Base-by-base conservation (phyloP, 345 rosid genomes). In the Eucalyptus dawsonii region DNA sequence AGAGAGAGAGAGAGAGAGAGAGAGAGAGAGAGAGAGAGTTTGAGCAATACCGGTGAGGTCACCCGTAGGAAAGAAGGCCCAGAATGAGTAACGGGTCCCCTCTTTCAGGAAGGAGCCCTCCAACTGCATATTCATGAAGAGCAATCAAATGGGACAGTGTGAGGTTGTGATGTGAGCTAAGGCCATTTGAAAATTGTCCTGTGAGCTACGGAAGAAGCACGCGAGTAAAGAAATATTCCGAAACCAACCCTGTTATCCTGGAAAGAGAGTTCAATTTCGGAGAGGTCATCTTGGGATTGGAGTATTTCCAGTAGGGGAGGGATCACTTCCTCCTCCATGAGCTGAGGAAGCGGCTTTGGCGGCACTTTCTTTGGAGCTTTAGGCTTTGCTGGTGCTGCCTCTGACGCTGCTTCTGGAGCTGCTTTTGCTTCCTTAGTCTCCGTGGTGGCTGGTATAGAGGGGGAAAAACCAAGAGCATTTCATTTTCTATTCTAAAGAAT, bases 311-410 rank as follows among this genome's bases (percentile, higher is more conserved):
- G 91, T 86, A 98, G 90, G 1, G 96, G 92, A 88, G 99, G 99
- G 89, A 98, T 97, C 89, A 98, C 96, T 27, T 98, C 99, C 95
- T 98, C 99, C 58, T 92, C 94, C 97, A 96, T 98, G 95, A 98
- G 89, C 92, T 95, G 89, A 88, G 94, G 93, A 86, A 98, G 90
- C 15, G 97, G 93, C 92, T 96, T 97, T 2, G 88, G 92, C 0
- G 95, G 93, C 58, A 95, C 96, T 91, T 97, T 97, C 3, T 95
- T 93, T 15, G 97, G 93, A 49, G 97, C 92, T 93, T 95, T 97
- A 9, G 95, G 95, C 93, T 86, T 86, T 50, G 69, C 92, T 8
- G 94, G 90, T 2, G 94, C 93, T 11, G 94, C 91, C 2, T 53
- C 58, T 21, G 58, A 53, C 58, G 95, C 93, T 91, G 90, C 95